Percentiles rank a stretch among this genome's conserved stretches.
Evolutionary conservation across 257 asterid species (phyloP).

Genomic region (Paraleonurus japonicus): DNA sequence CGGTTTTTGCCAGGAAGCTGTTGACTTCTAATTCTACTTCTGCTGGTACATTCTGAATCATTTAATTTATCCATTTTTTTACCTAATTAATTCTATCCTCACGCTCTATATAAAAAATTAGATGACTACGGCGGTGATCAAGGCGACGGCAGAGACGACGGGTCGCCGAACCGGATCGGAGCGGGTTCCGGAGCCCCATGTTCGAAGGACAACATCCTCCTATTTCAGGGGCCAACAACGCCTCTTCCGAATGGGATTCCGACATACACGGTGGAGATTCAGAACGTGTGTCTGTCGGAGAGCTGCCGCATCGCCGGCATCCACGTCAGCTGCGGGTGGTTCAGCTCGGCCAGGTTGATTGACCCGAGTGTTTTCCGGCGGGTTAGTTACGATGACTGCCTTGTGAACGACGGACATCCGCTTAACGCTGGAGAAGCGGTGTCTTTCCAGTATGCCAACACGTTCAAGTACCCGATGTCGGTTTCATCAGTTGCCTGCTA

Average conservation of each 20-base stretch:
- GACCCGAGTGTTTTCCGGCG: conserved; percentile 54
- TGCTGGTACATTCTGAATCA: not conserved
- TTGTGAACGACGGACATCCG: conserved; percentile 60
- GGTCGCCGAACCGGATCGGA: conserved; percentile 39
- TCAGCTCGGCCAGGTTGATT: conserved; percentile 58
- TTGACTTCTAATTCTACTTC: conserved; percentile 17
- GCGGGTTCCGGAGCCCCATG: conserved; percentile 17
- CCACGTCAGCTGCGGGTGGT: conserved; percentile 78
- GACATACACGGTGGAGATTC: conserved; percentile 50
- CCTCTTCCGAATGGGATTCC: conserved; percentile 76
- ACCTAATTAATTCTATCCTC: too few relatives aligned
- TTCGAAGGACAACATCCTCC: conserved; percentile 39
- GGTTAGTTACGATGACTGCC: conserved; percentile 51
- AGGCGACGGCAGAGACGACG: not conserved
- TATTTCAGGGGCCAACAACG: conserved; percentile 43
- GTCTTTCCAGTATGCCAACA: conserved; percentile 66
- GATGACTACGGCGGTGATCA: not conserved
- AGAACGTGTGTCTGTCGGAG: conserved; percentile 44
- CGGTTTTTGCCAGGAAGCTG: conserved; percentile 33
- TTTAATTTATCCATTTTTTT: not conserved
- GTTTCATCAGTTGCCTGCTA: conserved; percentile 49
- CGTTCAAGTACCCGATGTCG: conserved; percentile 43
- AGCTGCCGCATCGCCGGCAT: conserved; percentile 54
- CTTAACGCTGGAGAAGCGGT: conserved; percentile 40
- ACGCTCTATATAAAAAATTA: too few relatives aligned